These are phyloP conservation scores for Penicillium dipodomyicola DNA, from an alignment of 495 filamentous ascomycete species.

Conservation along the genomic window DNA sequence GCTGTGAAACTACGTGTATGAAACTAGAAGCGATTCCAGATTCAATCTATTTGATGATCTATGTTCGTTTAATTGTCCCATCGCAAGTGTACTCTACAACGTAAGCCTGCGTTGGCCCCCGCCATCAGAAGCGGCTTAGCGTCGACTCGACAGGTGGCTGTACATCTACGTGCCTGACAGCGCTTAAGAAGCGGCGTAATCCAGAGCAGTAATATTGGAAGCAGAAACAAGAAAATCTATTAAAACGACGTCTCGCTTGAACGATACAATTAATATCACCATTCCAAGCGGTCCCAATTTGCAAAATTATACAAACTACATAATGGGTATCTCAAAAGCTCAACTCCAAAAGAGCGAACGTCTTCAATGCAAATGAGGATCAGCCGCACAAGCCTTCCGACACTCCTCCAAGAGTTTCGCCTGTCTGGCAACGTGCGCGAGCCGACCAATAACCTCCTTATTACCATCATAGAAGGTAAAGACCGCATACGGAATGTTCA, in stretches of 20 bases:
- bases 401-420: constrained; percentile 78
- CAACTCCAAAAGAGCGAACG: not conserved
- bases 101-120: too few relatives aligned
- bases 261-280: not conserved
- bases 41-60: not conserved
- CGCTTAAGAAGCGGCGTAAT: not conserved
- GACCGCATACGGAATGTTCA: constrained; percentile 80
- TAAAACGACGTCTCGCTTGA: not conserved
- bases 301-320: not conserved
- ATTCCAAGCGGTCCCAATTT: not conserved
- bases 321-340: not conserved
- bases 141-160: too few relatives aligned
- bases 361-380: constrained; percentile 18
- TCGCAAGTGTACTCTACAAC: not conserved
- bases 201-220: not conserved
- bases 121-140: too few relatives aligned
- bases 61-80: not conserved
- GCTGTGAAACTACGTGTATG: not conserved
- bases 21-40: not conserved
- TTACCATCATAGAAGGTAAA: constrained; percentile 88
- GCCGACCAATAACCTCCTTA: constrained; percentile 71
- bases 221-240: not conserved
- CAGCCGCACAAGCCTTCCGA: constrained; percentile 50
- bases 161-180: too few relatives aligned
- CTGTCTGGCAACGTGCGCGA: constrained; percentile 79